Evolutionary conservation across 768 basidiomycete genomes (phyloP).

Genomic region (Boletus rubroflammeus): DNA sequence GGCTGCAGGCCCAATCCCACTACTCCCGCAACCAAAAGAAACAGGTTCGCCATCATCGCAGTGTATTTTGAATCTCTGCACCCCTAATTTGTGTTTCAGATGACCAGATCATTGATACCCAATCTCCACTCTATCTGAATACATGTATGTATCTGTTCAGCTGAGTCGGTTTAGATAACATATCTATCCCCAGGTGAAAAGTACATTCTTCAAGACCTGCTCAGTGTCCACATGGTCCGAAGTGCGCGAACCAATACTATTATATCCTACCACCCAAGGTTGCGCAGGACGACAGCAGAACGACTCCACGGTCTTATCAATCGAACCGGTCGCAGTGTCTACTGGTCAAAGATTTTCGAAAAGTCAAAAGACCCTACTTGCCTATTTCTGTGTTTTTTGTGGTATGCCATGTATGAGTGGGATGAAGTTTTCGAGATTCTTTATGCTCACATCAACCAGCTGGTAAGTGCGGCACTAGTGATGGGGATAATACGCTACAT

Average conservation of each 20-base stretch:
- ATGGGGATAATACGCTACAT: background rate
- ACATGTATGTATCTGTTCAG: slow-evolving; percentile 26
- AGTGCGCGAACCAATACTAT: slow-evolving; percentile 21
- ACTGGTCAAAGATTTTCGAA: slow-evolving; percentile 29
- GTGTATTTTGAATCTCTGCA: background rate
- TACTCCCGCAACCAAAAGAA: background rate
- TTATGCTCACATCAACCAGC: slow-evolving; percentile 45
- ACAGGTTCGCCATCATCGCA: background rate
- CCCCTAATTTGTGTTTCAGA: slow-evolving; percentile 10
- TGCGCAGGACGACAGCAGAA: slow-evolving; percentile 19
- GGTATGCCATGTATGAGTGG: slow-evolving; percentile 63
- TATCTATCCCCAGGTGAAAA: slow-evolving; percentile 12
- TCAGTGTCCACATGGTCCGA: slow-evolving; percentile 51
- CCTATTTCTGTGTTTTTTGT: slow-evolving; percentile 48
- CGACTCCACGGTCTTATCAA: slow-evolving; percentile 28
- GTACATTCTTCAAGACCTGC: slow-evolving; percentile 41
- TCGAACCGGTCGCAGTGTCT: slow-evolving; percentile 32
- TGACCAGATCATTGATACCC: slow-evolving; percentile 46
- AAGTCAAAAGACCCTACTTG: slow-evolving; percentile 49
- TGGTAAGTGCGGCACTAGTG: slow-evolving; percentile 36
- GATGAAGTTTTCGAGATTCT: slow-evolving; percentile 55
- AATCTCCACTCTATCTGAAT: slow-evolving; percentile 40
- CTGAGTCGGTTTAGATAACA: background rate
- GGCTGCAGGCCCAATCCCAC: background rate
- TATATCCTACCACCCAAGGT: slow-evolving; percentile 30